Evolutionary conservation across 495 filamentous ascomycete genomes (phyloP).

Genomic region (Tuber brumale): DNA sequence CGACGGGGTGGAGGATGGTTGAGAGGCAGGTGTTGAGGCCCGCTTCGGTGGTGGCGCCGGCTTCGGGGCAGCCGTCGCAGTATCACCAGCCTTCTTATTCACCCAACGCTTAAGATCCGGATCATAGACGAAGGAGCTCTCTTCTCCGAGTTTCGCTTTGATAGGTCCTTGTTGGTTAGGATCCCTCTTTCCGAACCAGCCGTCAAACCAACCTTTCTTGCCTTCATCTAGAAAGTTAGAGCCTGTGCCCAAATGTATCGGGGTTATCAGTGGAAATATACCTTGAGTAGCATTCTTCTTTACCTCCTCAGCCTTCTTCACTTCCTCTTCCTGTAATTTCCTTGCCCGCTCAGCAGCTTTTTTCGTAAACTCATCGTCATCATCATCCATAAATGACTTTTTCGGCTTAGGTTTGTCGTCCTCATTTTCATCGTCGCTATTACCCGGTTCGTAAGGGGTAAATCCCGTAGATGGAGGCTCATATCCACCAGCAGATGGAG

Average conservation of each 20-base stretch:
- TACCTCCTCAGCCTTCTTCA: conserved; percentile 56
- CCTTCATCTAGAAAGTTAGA: conserved; percentile 25
- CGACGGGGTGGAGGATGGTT: conserved; percentile 35
- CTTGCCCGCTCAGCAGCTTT: conserved; percentile 34
- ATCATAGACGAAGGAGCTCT: conserved; percentile 88
- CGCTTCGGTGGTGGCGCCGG: conserved; percentile 43
- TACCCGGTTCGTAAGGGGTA: conserved; percentile 44
- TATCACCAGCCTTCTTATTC: conserved; percentile 77
- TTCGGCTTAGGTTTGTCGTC: conserved; percentile 55
- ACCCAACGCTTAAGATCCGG: conserved; percentile 93
- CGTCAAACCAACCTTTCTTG: conserved; percentile 79
- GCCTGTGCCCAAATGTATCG: conserved; percentile 2
- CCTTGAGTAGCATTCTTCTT: conserved; percentile 38
- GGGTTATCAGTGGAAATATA: conserved; percentile 38
- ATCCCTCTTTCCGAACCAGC: conserved; percentile 64
- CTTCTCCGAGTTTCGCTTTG: conserved; percentile 89
- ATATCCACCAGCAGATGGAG: conserved; percentile 42
- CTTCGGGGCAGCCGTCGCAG: conserved; percentile 52
- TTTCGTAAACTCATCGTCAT: conserved; percentile 53
- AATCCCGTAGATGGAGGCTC: conserved; percentile 53
- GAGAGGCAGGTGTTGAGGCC: conserved; percentile 41
- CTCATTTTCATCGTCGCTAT: conserved; percentile 44
- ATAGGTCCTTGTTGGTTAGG: conserved; percentile 57
- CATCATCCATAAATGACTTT: conserved; percentile 73
- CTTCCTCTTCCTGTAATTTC: conserved; percentile 49